These are phyloP conservation scores for Fonsecaea multimorphosa DNA, from an alignment of 2,329 filamentous ascomycete species.

Conservation along the genomic window DNA sequence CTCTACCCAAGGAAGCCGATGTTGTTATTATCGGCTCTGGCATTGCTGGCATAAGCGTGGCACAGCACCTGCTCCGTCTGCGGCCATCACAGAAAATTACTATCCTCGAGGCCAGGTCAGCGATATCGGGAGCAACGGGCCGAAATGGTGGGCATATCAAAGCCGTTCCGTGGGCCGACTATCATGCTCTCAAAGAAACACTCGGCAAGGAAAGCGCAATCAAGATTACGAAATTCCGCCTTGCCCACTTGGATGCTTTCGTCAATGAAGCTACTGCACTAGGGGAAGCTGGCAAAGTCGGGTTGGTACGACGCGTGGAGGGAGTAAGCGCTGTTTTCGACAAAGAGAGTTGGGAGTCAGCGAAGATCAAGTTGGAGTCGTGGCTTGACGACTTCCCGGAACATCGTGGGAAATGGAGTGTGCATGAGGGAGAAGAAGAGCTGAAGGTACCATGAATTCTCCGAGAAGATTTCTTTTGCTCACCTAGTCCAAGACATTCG, in stretches of 20 bases:
- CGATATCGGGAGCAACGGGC: constrained; percentile 48
- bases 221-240: constrained; percentile 42
- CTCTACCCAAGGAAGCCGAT: constrained; percentile 41
- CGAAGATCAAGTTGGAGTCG: constrained; percentile 27
- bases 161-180: constrained; percentile 32
- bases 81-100: constrained; percentile 41
- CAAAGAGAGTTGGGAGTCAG: constrained; percentile 26
- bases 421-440: constrained; percentile 28
- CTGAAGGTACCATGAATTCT: constrained; percentile 34
- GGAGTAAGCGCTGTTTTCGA: constrained; percentile 32
- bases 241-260: constrained; percentile 34
- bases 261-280: constrained; percentile 29
- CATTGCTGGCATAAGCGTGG: constrained; percentile 45
- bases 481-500: constrained; percentile 27
- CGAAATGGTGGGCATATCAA: constrained; percentile 48
- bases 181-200: constrained; percentile 27
- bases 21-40: constrained; percentile 48
- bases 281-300: constrained; percentile 35
- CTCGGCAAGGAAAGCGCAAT: constrained; percentile 33
- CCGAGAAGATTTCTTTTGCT: background rate
- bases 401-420: constrained; percentile 26
- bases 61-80: constrained; percentile 43
- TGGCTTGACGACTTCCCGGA: constrained; percentile 36
- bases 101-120: constrained; percentile 46
- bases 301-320: constrained; percentile 31